Base-by-base conservation (phyloP, 345 rosid genomes). In the Eucalyptus pumila region DNA sequence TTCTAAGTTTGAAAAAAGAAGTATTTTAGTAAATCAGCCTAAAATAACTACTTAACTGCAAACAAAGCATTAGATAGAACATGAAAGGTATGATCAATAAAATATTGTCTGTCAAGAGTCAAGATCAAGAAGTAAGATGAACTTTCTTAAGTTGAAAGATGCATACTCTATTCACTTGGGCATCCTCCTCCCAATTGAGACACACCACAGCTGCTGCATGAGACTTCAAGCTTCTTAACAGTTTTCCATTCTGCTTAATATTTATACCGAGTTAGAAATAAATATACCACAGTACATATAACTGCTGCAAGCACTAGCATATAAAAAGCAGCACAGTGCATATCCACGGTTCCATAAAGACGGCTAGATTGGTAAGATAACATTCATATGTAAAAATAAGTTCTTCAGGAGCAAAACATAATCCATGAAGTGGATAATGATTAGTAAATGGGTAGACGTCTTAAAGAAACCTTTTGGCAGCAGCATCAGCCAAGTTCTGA, bases 111-210 rank as follows among this genome's bases (percentile, higher is more conserved):
- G n/a, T 60, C 6, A 11, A 60, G 67, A 3, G 6, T 60, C 67
- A 60, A 60, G 67, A 26, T 60, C 15, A 2, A 60, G 67, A 60
- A 60, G 14, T 60, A 0, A 26, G 7, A 60, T 60, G 4, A 60
- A 27, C 7, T 60, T 60, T 60, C 6, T 56, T 4, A 26, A 60
- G n/a, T 27, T 60, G 67, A 60, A 60, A 60, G 67, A 60, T 60
- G 67, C 94, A 88, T 92, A 96, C 97, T 44, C 62, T 91, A 49
- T 87, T 89, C 65, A 90, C 81, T 52, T 95, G 94, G 86, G 94
- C 94, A 54, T 97, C 98, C 92, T 96, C 97, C 94, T 94, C 99
- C 98, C 98, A 96, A 91, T 95, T 94, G 91, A 97, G 99, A 92
- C 96, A 96, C 87, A 96, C 95, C 37, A 96, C 99, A 89, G 99